phyloP scores from a whole-genome alignment of 1,284 basidiomycete genomes.

The Retiboletus fuscus region DNA sequence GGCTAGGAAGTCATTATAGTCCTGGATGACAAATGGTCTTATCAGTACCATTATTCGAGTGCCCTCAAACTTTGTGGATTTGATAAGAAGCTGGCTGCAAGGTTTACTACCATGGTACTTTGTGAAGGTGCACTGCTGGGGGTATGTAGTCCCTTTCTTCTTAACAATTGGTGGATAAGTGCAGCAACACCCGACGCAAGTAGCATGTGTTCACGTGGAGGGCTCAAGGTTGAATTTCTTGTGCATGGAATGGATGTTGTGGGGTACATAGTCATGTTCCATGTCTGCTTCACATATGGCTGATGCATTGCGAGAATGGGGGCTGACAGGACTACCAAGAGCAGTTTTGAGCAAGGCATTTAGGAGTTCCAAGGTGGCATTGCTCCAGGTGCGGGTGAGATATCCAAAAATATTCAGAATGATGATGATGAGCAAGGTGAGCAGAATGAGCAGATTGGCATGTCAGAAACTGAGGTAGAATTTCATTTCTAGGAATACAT shows the following conservation, averaged over 20 bases:
- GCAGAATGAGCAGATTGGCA: neutral
- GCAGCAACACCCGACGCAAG: conserved; percentile 20
- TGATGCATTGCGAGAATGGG: neutral
- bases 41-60: neutral
- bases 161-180: conserved; percentile 9
- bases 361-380: neutral
- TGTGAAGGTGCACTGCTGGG: conserved; percentile 6
- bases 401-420: neutral
- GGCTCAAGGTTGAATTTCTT: conserved; percentile 24
- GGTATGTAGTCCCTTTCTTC: conserved; percentile 2
- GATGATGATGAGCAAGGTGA: neutral
- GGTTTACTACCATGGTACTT: too few relatives aligned
- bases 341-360: neutral
- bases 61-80: neutral
- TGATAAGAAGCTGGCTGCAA: conserved; percentile 12
- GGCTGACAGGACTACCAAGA: neutral
- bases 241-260: neutral
- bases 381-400: neutral
- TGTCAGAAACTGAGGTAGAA: neutral
- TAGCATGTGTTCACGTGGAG: conserved; percentile 7
- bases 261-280: neutral
- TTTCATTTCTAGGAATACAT: neutral
- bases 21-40: neutral
- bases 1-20: neutral
- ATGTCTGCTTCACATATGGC: neutral